These are phyloP conservation scores for Paecilomyces fulvus DNA, from an alignment of 2,329 filamentous ascomycete genomes.

Conservation along the genomic window DNA sequence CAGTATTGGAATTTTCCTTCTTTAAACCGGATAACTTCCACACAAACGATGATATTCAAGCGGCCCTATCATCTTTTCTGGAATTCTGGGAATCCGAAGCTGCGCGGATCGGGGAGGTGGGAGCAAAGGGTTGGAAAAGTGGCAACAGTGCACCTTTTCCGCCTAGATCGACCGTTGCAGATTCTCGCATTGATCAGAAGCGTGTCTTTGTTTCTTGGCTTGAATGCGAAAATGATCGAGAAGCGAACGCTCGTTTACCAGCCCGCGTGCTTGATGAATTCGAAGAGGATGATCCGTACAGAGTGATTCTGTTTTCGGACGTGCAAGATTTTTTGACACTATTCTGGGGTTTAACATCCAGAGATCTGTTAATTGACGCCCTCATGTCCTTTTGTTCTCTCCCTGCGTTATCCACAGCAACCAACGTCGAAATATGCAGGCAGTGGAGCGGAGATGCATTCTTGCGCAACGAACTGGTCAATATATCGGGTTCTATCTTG, in stretches of 20 bases:
- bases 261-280: constrained; percentile 67
- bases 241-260: constrained; percentile 48
- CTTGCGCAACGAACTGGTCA: constrained; percentile 34
- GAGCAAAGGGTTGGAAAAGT: constrained; percentile 60
- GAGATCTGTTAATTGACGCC: constrained; percentile 53
- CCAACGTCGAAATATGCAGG: constrained; percentile 16
- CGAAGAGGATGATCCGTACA: constrained; percentile 71
- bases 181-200: constrained; percentile 13
- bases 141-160: constrained; percentile 22
- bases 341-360: constrained; percentile 22
- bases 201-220: constrained; percentile 39
- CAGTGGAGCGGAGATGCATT: constrained; percentile 48
- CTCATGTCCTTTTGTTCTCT: constrained; percentile 62
- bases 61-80: constrained; percentile 42
- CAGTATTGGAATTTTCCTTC: constrained; percentile 63
- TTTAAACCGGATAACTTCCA: constrained; percentile 42
- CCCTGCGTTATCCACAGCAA: constrained; percentile 41
- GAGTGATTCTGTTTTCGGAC: constrained; percentile 73
- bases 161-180: constrained; percentile 17
- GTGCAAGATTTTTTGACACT: constrained; percentile 53
- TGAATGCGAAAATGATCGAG: constrained; percentile 46
- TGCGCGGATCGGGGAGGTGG: constrained; percentile 65
- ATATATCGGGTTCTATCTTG: constrained; percentile 15
- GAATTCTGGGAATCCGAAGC: constrained; percentile 85
- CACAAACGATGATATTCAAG: constrained; percentile 4